Evolutionary conservation across 345 rosid genomes (phyloP).

Genomic region (Murraya paniculata): DNA sequence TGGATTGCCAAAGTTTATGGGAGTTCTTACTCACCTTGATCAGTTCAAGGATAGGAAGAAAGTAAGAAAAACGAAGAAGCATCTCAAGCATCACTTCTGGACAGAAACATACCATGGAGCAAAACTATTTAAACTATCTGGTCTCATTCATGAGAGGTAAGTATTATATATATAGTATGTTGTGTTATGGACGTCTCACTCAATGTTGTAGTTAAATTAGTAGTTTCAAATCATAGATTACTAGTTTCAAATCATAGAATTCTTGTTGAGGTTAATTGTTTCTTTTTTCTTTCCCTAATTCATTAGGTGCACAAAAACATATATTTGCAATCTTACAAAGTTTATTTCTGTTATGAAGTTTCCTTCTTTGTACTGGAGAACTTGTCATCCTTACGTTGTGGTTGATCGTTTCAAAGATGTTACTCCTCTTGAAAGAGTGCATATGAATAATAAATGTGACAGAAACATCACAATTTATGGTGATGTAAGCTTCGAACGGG

Average conservation of each 20-base stretch:
- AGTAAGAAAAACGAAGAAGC: slow-evolving; percentile 80
- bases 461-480: slow-evolving; percentile 81
- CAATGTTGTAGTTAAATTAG: background rate
- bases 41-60: slow-evolving; percentile 87
- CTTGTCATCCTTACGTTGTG: slow-evolving; percentile 81
- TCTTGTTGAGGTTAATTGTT: background rate
- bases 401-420: slow-evolving; percentile 96
- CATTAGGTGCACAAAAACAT: slow-evolving; percentile 69
- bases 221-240: background rate
- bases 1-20: slow-evolving; percentile 94
- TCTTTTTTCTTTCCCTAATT: slow-evolving; percentile 9
- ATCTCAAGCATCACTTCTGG: slow-evolving; percentile 95
- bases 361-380: slow-evolving; percentile 79
- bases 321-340: slow-evolving; percentile 76
- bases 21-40: slow-evolving; percentile 96
- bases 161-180: slow-evolving; percentile 20
- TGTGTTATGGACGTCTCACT: background rate
- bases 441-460: slow-evolving; percentile 70
- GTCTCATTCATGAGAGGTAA: slow-evolving; percentile 85
- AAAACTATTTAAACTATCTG: slow-evolving; percentile 85
- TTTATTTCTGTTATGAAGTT: slow-evolving; percentile 76
- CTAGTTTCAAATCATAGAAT: background rate
- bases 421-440: slow-evolving; percentile 80
- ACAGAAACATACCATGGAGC: slow-evolving; percentile 88
- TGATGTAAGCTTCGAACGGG: no score